Evolutionary conservation across 768 basidiomycete species (phyloP), one percentile per base, ranked within the genome.

Genomic region (Pisolithus albus): DNA sequence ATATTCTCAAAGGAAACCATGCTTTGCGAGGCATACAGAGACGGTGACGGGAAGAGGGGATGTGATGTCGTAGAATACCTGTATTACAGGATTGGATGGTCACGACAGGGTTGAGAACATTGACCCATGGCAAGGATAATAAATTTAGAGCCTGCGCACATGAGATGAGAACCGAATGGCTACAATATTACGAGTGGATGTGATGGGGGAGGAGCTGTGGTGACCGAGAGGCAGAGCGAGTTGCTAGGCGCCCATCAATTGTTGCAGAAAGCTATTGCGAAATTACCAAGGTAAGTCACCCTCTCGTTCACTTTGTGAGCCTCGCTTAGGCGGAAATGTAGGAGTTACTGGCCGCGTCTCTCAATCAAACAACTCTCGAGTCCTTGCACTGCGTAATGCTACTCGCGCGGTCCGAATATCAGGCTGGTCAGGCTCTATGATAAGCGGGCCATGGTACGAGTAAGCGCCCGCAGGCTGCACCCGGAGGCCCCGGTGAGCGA

Each of bases 21-120:
- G 40, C 52, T 75, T 40, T 84, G 85, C 64, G 79, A 82, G 55
- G 75, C 74, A 26, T 55, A 64, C 26, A 54, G 42, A 4, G 59
- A 53, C 39, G 45, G 19, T 28, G 30, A 39, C n/a, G 55, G 48
- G 7, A 63, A 67, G 42, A 52, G 63, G 46, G 72, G 70, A 34
- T 59, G 56, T 50, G 58, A 81, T 51, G 77, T 83, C 54, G 78
- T 88, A 30, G 79, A 80, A 60, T 92, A 92, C 57, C 71, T 75
- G 13, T 80, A 86, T 64, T 90, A 84, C 67, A 73, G 67, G 48
- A 88, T 92, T 52, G 82, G 81, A 19, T 92, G 88, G 90, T 59
- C 43, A 39, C n/a, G n/a, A 11, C 13, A 15, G 34, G 34, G 5
- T 15, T 10, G n/a, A n/a, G n/a, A n/a, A n/a, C n/a, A n/a, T n/a